Conservation (phyloP, 1,139 yeast species). For the Hemisphaericaspora xylofermentans region DNA sequence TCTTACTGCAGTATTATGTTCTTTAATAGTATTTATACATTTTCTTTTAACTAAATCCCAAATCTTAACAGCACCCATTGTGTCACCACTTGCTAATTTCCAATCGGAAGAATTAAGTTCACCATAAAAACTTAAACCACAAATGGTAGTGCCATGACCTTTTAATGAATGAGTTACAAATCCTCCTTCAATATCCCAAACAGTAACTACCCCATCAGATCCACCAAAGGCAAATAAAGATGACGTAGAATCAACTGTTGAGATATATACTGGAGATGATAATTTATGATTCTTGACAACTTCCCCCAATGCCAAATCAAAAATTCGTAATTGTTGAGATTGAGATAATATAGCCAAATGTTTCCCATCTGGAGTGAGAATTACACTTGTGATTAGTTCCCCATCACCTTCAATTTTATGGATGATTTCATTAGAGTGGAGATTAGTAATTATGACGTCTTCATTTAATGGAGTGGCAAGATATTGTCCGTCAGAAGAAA, state of each 20-base stretch:
- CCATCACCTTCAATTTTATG: constrained; percentile 81
- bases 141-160: constrained; percentile 93
- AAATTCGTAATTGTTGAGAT: constrained; percentile 77
- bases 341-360: constrained; percentile 75
- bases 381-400: constrained; percentile 72
- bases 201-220: constrained; percentile 88
- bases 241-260: constrained; percentile 76
- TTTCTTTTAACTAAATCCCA: constrained; percentile 91
- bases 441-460: constrained; percentile 69
- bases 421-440: constrained; percentile 55
- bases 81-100: constrained; percentile 84
- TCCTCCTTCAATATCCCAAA: constrained; percentile 90
- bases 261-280: constrained; percentile 79
- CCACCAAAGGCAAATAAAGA: constrained; percentile 91
- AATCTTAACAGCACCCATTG: constrained; percentile 79
- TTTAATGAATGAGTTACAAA: constrained; percentile 85
- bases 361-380: constrained; percentile 73
- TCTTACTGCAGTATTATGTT: constrained; percentile 84
- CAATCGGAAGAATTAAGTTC: constrained; percentile 68
- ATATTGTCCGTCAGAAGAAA: constrained; percentile 61
- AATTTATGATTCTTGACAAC: constrained; percentile 56
- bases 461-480: constrained; percentile 82
- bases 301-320: constrained; percentile 45
- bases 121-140: constrained; percentile 74
- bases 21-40: constrained; percentile 59